A percentile compares a stretch with the other conserved stretches of the same genome.
phyloP scores from a whole-genome alignment of 805 yeast genomes.

The Metschnikowia koreensis region DNA sequence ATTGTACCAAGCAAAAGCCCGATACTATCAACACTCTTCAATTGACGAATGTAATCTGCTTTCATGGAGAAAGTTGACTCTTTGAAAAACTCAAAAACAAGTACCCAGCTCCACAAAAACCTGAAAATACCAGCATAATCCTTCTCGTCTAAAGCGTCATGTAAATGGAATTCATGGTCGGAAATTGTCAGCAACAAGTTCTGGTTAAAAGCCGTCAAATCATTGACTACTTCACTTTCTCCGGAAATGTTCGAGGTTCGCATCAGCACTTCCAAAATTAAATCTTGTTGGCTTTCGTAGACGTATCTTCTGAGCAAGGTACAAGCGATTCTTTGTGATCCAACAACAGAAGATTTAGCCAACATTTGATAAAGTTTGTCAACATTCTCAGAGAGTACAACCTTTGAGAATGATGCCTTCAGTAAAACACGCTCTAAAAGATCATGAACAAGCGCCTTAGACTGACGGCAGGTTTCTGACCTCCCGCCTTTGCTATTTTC shows the following conservation, averaged over 20 bases:
- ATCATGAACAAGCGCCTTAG: slow-evolving; percentile 31
- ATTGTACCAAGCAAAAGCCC: slow-evolving; percentile 56
- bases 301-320: slow-evolving; percentile 41
- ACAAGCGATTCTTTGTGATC: slow-evolving; percentile 45
- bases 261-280: slow-evolving; percentile 62
- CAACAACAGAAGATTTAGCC: slow-evolving; percentile 18
- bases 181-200: slow-evolving; percentile 36
- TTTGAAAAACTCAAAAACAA: slow-evolving; percentile 59
- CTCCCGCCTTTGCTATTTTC: slow-evolving; percentile 18
- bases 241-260: slow-evolving; percentile 32
- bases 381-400: slow-evolving; percentile 28
- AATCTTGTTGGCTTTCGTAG: slow-evolving; percentile 50
- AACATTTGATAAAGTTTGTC: slow-evolving; percentile 37
- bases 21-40: slow-evolving; percentile 47
- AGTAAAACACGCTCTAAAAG: slow-evolving; percentile 24
- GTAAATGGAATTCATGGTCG: slow-evolving; percentile 27
- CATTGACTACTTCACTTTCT: neutral
- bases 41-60: slow-evolving; percentile 55
- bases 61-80: slow-evolving; percentile 65
- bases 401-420: slow-evolving; percentile 27
- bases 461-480: neutral
- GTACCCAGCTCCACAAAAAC: slow-evolving; percentile 68
- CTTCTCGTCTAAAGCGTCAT: slow-evolving; percentile 9
- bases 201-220: slow-evolving; percentile 31
- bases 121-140: slow-evolving; percentile 24